Conservation (phyloP, 2,329 filamentous ascomycete species). For the Colletotrichum coccodes region DNA sequence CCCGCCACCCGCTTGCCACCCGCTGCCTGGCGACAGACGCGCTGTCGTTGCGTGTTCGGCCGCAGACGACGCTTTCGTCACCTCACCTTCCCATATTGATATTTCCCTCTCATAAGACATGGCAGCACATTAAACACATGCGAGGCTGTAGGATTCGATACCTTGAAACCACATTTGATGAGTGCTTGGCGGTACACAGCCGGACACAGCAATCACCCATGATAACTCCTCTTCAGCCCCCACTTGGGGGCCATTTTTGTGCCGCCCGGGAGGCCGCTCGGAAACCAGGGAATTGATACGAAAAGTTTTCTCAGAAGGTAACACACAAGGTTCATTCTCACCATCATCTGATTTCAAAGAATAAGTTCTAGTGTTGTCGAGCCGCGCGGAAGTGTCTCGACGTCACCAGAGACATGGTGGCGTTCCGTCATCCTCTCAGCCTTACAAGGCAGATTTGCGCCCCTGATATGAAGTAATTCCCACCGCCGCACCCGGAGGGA, state of each 20-base stretch:
- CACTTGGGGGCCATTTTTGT: slow-evolving; percentile 11
- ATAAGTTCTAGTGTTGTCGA: neutral
- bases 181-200: neutral
- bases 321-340: neutral
- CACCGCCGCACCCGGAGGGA: neutral
- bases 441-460: slow-evolving; percentile 23
- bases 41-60: neutral
- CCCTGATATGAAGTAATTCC: neutral
- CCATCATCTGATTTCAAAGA: neutral
- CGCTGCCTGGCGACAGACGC: slow-evolving; percentile 13
- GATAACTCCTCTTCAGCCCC: slow-evolving; percentile 7
- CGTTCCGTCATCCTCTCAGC: neutral
- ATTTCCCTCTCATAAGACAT: neutral
- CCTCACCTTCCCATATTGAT: no score
- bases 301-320: neutral
- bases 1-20: slow-evolving; percentile 3
- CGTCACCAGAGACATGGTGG: neutral
- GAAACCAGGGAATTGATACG: neutral
- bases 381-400: neutral
- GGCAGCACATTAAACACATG: neutral
- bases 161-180: neutral
- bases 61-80: no score
- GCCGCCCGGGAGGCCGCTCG: slow-evolving; percentile 18
- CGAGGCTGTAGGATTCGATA: slow-evolving; percentile 15
- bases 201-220: neutral